These are phyloP conservation scores for Penicillium cosmopolitanum DNA, from an alignment of 495 filamentous ascomycete genomes.

Conservation along the genomic window DNA sequence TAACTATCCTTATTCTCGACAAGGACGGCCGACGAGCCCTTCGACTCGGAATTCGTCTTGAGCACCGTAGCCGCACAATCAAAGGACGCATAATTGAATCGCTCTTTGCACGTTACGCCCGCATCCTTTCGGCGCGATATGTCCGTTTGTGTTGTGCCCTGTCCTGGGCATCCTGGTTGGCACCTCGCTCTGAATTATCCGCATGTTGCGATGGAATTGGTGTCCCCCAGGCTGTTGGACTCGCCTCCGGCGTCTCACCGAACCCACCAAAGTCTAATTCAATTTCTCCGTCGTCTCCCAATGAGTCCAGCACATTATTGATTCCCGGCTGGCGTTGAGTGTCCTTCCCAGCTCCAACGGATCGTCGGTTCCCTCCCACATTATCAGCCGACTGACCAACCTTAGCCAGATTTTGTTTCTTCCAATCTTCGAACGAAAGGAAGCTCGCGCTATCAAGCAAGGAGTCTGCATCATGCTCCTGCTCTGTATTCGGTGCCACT, in stretches of 20 bases:
- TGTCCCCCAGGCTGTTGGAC: constrained; percentile 40
- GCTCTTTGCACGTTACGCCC: constrained; percentile 91
- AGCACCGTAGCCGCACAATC: constrained; percentile 93
- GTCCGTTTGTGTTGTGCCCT: constrained; percentile 44
- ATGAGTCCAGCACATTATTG: constrained; percentile 68
- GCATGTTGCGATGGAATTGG: constrained; percentile 39
- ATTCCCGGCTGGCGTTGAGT: constrained; percentile 55
- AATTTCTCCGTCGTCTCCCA: constrained; percentile 90
- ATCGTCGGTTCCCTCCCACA: constrained; percentile 53
- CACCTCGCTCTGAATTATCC: constrained; percentile 24
- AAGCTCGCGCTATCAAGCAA: constrained; percentile 83
- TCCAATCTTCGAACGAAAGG: constrained; percentile 98
- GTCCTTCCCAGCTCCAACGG: constrained; percentile 43
- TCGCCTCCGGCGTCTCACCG: constrained; percentile 47
- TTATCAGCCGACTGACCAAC: constrained; percentile 82
- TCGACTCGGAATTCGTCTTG: constrained; percentile 83
- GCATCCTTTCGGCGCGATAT: constrained; percentile 78
- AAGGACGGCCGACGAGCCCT: constrained; percentile 82
- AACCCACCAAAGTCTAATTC: constrained; percentile 84
- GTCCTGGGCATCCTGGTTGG: constrained; percentile 30
- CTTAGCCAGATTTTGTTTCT: constrained; percentile 87
- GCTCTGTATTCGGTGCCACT: constrained; percentile 23
- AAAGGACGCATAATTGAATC: constrained; percentile 96
- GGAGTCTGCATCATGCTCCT: constrained; percentile 63
- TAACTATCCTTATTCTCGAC: constrained; percentile 98